Evolutionary conservation across 139 green algal species (phyloP).

Genomic region (Coelastrella sp.): DNA sequence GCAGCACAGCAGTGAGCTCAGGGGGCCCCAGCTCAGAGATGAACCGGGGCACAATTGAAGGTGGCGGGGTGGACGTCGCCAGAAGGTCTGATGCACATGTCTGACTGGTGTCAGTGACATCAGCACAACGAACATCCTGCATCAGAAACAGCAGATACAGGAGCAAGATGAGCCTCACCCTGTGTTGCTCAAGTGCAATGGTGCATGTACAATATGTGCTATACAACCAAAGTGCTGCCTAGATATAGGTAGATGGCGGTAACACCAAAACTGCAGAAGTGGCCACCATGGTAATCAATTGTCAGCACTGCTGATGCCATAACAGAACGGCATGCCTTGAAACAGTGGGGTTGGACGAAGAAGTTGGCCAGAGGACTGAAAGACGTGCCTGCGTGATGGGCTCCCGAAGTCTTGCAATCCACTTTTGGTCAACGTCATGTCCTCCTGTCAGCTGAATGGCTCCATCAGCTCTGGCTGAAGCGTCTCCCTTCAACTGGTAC

Average conservation of each 20-base stretch:
- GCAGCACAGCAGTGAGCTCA: constrained; percentile 42
- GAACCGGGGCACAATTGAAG: constrained; percentile 60
- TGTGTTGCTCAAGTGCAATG: no score
- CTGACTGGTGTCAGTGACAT: not conserved
- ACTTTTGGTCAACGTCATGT: constrained; percentile 59
- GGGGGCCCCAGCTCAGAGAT: constrained; percentile 52
- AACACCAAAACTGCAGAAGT: not conserved
- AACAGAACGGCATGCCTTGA: not conserved
- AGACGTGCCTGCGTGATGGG: not conserved
- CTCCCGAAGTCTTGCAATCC: constrained; percentile 50
- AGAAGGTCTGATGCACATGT: not conserved
- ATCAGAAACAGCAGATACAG: not conserved
- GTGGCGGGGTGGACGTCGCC: not conserved
- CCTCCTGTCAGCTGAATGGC: constrained; percentile 26
- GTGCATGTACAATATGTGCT: no score
- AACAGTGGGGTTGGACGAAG: not conserved
- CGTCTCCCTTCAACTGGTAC: constrained; percentile 66
- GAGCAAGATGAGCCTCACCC: not conserved
- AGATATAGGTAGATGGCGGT: not conserved
- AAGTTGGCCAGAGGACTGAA: not conserved
- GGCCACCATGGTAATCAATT: not conserved
- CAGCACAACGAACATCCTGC: not conserved
- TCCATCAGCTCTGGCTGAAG: not conserved
- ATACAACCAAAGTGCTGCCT: not conserved
- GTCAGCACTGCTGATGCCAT: not conserved